These are phyloP conservation scores for Lasiosphaeria miniovina DNA, from an alignment of 495 filamentous ascomycete species.

Conservation along the genomic window DNA sequence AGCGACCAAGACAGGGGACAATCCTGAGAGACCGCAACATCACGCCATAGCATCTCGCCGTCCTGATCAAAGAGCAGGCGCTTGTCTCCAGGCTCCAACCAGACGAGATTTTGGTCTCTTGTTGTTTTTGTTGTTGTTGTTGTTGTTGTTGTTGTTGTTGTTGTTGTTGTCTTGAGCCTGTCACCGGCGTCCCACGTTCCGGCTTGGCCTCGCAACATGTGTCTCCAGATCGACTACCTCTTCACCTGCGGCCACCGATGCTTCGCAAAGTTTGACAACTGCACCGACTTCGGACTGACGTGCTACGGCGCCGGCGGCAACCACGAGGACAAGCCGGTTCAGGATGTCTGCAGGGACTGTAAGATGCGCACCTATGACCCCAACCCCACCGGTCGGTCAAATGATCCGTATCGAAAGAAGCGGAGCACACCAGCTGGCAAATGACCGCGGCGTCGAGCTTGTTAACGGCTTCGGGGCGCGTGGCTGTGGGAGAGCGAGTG, in stretches of 20 bases:
- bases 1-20: too few relatives aligned
- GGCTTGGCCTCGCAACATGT: conserved; percentile 15
- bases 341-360: conserved; percentile 20
- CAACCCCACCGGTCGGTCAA: conserved; percentile 28
- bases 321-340: conserved; percentile 15
- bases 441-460: not conserved
- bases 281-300: conserved; percentile 20
- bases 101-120: not conserved
- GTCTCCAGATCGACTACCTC: conserved; percentile 26
- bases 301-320: conserved; percentile 23
- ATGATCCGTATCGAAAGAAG: conserved; percentile 34
- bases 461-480: not conserved
- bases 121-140: too few relatives aligned
- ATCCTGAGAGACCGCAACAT: too few relatives aligned
- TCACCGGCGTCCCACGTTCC: not conserved
- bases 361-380: conserved; percentile 1
- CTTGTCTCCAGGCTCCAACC: too few relatives aligned
- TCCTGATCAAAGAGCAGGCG: not conserved
- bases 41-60: too few relatives aligned
- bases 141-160: too few relatives aligned
- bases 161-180: not conserved
- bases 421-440: not conserved
- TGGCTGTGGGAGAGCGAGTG: not conserved
- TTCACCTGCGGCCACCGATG: conserved; percentile 26
- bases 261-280: conserved; percentile 28